Conservation (phyloP, 257 asterid species). For the Solanum etuberosum region DNA sequence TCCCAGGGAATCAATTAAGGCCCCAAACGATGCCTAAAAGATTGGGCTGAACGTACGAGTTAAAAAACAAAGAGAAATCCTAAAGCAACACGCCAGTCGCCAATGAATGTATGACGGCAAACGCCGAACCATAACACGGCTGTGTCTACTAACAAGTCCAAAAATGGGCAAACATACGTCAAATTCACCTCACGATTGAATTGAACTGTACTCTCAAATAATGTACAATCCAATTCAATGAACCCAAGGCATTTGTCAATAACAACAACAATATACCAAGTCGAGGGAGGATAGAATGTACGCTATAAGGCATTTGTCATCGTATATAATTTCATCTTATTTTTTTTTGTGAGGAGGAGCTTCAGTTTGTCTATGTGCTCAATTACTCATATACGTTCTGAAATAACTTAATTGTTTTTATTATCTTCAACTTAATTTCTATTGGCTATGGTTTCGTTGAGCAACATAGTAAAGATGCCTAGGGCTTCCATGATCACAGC, state of each 20-base stretch:
- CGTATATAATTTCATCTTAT: background rate
- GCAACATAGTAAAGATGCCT: conserved; percentile 16
- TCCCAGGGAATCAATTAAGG: background rate
- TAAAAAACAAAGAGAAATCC: background rate
- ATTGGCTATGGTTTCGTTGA: conserved; percentile 12
- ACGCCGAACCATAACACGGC: background rate
- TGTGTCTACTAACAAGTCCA: background rate
- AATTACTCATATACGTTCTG: background rate
- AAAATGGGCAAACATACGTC: background rate
- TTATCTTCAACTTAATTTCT: background rate
- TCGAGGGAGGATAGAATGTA: background rate
- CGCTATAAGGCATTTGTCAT: background rate
- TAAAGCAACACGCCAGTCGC: background rate
- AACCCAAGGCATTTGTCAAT: background rate
- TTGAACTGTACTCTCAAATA: background rate
- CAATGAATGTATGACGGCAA: background rate
- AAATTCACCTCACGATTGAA: background rate
- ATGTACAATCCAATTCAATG: background rate
- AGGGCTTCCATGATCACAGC: conserved; percentile 18
- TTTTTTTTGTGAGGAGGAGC: background rate
- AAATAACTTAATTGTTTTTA: background rate
- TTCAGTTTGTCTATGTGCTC: background rate
- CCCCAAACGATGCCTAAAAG: background rate
- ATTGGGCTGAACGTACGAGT: background rate
- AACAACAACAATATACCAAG: too few relatives aligned